phyloP scores from a whole-genome alignment of 2,329 filamentous ascomycete genomes.

The Paraphaeosphaeria sporulosa region DNA sequence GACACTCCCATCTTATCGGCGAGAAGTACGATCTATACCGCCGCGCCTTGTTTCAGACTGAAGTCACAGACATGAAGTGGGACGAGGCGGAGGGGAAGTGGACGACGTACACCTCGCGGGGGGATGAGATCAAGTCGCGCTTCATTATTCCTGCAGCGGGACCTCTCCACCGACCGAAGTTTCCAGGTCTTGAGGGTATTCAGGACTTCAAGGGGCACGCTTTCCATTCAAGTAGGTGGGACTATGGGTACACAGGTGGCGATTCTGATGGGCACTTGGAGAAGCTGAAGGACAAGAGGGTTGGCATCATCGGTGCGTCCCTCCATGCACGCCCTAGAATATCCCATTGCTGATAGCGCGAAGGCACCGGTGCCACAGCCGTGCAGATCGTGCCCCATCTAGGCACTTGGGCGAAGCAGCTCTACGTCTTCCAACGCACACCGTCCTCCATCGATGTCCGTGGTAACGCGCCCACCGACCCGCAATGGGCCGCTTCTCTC shows the following conservation, averaged over 20 bases:
- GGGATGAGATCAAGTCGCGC: conserved; percentile 42
- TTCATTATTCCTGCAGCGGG: conserved; percentile 54
- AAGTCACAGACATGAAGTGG: conserved; percentile 55
- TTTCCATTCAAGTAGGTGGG: conserved; percentile 58
- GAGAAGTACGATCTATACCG: conserved; percentile 53
- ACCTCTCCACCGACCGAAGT: conserved; percentile 52
- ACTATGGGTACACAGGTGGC: conserved; percentile 53
- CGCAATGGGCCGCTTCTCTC: conserved; percentile 22
- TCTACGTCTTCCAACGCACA: conserved; percentile 56
- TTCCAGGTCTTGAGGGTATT: conserved; percentile 36
- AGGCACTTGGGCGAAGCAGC: conserved; percentile 44
- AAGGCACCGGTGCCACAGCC: conserved; percentile 54
- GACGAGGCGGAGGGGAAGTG: conserved; percentile 50
- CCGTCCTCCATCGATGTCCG: conserved; percentile 46
- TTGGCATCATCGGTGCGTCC: conserved; percentile 35
- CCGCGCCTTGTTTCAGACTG: conserved; percentile 58
- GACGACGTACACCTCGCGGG: conserved; percentile 32
- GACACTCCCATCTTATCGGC: conserved; percentile 50
- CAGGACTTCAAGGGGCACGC: conserved; percentile 31
- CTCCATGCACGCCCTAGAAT: no score
- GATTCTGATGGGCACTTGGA: conserved; percentile 37
- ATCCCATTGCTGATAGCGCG: no score
- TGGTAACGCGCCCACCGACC: conserved; percentile 25
- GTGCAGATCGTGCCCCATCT: conserved; percentile 52
- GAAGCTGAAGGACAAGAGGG: conserved; percentile 45